Evolutionary conservation across 331 rosid species (phyloP).

Genomic region (Acacia concinna): DNA sequence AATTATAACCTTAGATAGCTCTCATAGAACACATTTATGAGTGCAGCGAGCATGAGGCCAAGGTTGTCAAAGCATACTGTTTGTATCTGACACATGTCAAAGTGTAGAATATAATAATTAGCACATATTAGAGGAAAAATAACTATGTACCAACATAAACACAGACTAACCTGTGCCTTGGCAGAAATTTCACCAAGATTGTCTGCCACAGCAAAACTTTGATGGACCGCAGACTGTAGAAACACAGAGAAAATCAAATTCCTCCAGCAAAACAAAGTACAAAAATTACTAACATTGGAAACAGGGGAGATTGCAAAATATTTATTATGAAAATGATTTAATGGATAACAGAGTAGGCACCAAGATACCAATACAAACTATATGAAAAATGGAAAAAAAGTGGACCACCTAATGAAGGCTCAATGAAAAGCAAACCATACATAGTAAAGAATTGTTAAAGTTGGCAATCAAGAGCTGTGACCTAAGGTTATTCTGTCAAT

Average conservation of each 20-base stretch:
- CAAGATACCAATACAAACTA: neutral
- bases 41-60: conserved; percentile 79
- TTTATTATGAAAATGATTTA: neutral
- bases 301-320: neutral
- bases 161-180: conserved; percentile 72
- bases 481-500: neutral
- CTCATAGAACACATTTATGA: conserved; percentile 59
- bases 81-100: conserved; percentile 67
- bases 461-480: conserved; percentile 3
- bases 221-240: conserved; percentile 83
- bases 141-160: neutral
- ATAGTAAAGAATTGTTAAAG: neutral
- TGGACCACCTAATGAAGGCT: neutral
- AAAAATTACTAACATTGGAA: conserved; percentile 19
- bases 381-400: neutral
- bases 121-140: neutral
- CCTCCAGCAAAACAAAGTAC: neutral
- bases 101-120: conserved; percentile 8
- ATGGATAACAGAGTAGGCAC: neutral
- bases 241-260: conserved; percentile 28
- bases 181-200: conserved; percentile 95
- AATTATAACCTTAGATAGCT: conserved; percentile 57
- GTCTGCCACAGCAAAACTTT: conserved; percentile 85
- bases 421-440: conserved; percentile 1
- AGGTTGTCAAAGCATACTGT: conserved; percentile 95